Conservation (phyloP, 2,329 filamentous ascomycete species). For the Arachnopeziza araneosa region DNA sequence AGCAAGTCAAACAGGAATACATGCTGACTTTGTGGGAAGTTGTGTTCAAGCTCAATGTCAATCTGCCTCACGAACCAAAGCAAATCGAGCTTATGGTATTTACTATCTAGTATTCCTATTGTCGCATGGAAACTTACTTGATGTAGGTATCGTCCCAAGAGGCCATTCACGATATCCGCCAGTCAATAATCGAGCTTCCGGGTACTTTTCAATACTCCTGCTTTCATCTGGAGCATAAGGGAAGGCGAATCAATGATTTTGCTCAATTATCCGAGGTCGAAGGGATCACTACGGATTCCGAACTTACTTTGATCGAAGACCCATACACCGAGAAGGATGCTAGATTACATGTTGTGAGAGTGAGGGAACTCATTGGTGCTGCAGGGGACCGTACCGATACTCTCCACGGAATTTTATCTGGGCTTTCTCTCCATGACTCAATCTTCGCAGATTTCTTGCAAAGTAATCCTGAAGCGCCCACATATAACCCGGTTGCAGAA, state of each 20-base stretch:
- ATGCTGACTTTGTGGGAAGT: constrained; percentile 72
- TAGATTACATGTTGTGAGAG: constrained; percentile 84
- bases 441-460: constrained; percentile 37
- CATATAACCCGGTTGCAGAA: constrained; percentile 54
- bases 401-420: constrained; percentile 79
- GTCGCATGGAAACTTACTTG: constrained; percentile 19
- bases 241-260: constrained; percentile 90
- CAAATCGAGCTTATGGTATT: constrained; percentile 82
- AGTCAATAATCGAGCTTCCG: constrained; percentile 91
- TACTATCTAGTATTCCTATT: constrained; percentile 16
- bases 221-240: constrained; percentile 92
- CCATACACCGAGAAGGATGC: constrained; percentile 99
- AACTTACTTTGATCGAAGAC: constrained; percentile 80
- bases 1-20: background rate
- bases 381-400: constrained; percentile 83
- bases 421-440: constrained; percentile 79
- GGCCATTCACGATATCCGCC: constrained; percentile 94
- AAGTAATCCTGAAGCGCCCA: constrained; percentile 27
- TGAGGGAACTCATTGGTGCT: constrained; percentile 89
- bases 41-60: constrained; percentile 55
- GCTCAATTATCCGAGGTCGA: constrained; percentile 85
- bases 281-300: constrained; percentile 69
- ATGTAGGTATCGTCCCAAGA: constrained; percentile 81
- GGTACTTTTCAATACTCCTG: constrained; percentile 95
- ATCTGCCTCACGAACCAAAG: constrained; percentile 72